Percentiles rank a stretch among this genome's conserved stretches.
Evolutionary conservation across 306 rosid species (phyloP).

Genomic region (Pterocarpus macrocarpus): DNA sequence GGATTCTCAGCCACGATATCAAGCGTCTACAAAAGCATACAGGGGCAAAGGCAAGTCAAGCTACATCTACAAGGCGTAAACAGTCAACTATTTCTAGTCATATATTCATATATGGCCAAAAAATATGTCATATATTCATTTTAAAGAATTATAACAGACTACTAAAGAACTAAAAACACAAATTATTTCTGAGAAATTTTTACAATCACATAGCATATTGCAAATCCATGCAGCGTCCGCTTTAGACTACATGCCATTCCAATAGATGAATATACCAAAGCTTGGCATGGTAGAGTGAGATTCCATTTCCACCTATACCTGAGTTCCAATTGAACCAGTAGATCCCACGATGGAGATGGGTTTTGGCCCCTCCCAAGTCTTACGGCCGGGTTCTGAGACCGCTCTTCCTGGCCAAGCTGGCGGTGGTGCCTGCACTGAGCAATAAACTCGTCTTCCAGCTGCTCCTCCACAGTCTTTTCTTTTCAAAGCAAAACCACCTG

Average conservation of each 20-base stretch:
- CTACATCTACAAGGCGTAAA: constrained; percentile 26
- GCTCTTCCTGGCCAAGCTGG: constrained; percentile 99
- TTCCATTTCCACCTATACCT: constrained; percentile 57
- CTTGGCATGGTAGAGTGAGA: constrained; percentile 18
- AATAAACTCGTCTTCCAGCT: constrained; percentile 61
- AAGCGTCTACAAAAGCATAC: constrained; percentile 75
- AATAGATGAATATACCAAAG: neutral
- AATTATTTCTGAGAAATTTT: constrained; percentile 21
- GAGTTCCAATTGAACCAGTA: constrained; percentile 99
- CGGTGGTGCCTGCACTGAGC: constrained; percentile 73
- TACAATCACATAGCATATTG: constrained; percentile 26
- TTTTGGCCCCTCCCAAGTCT: constrained; percentile 90
- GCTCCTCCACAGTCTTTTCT: constrained; percentile 59
- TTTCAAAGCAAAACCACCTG: constrained; percentile 71
- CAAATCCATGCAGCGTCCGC: constrained; percentile 11
- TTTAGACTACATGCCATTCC: neutral
- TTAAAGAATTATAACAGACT: neutral
- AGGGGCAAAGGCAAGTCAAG: constrained; percentile 27
- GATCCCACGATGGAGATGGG: constrained; percentile 89
- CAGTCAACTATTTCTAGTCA: constrained; percentile 25
- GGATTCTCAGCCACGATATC: constrained; percentile 99
- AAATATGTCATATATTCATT: neutral
- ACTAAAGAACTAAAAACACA: constrained; percentile 4
- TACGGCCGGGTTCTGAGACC: constrained; percentile 55
- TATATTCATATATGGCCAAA: neutral